Conservation (phyloP, 805 yeast species). For the Torulaspora delbrueckii region DNA sequence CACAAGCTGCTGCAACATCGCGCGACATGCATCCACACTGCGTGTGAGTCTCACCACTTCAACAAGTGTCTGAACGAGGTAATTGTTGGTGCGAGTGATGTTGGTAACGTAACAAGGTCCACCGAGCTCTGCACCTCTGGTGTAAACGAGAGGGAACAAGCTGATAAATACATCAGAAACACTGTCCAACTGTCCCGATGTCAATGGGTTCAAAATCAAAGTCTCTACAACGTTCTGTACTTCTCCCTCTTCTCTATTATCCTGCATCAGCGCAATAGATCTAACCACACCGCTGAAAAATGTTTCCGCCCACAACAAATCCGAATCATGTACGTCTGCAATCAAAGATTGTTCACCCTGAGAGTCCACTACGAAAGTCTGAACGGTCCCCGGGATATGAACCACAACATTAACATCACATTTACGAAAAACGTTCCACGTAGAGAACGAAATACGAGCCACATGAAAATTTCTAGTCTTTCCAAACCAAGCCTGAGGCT, state of each 20-base stretch:
- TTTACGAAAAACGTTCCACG: conserved; percentile 56
- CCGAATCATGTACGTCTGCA: conserved; percentile 52
- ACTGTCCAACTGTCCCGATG: conserved; percentile 32
- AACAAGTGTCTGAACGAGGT: conserved; percentile 31
- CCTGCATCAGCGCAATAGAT: conserved; percentile 43
- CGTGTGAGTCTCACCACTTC: conserved; percentile 32
- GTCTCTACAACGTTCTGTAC: conserved; percentile 73
- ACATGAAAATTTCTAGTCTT: conserved; percentile 66
- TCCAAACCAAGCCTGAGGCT: conserved; percentile 77
- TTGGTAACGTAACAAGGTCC: conserved; percentile 32
- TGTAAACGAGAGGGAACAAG: conserved; percentile 32
- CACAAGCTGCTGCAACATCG: conserved; percentile 25
- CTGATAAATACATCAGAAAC: conserved; percentile 31
- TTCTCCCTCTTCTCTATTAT: conserved; percentile 61
- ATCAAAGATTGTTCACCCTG: conserved; percentile 28
- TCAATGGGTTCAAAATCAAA: conserved; percentile 73
- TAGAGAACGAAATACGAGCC: conserved; percentile 62
- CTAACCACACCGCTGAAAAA: conserved; percentile 64
- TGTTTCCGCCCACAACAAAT: conserved; percentile 51
- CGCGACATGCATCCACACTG: conserved; percentile 24
- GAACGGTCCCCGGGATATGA: conserved; percentile 71
- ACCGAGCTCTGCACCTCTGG: conserved; percentile 31
- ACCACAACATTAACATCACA: conserved; percentile 69
- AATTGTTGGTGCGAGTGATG: conserved; percentile 33
- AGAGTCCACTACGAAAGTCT: conserved; percentile 38